Evolutionary conservation across 1,284 basidiomycete genomes (phyloP).

Genomic region (Dichomitus squalens): DNA sequence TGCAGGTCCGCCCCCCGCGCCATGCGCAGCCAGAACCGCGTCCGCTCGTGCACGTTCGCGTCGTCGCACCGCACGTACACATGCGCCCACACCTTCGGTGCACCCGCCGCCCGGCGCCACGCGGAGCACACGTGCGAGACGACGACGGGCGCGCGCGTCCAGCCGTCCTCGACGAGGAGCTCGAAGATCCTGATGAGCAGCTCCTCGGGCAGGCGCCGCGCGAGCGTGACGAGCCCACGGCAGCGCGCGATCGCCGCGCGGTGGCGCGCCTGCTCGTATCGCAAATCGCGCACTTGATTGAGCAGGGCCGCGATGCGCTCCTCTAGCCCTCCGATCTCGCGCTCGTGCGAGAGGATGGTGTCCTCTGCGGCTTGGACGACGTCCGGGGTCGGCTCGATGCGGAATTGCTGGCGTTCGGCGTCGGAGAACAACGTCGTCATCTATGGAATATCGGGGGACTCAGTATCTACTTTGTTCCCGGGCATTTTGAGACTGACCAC

Average conservation of each 20-base stretch:
- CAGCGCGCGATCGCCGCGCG: slow-evolving; percentile 45
- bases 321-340: slow-evolving; percentile 43
- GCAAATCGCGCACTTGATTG: slow-evolving; percentile 44
- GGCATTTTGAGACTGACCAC: neutral
- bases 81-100: slow-evolving; percentile 60
- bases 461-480: neutral
- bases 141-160: slow-evolving; percentile 56
- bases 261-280: slow-evolving; percentile 42
- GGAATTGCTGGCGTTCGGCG: slow-evolving; percentile 19
- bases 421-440: slow-evolving; percentile 3
- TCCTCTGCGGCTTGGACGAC: slow-evolving; percentile 33
- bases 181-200: slow-evolving; percentile 58
- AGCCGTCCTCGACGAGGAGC: slow-evolving; percentile 50
- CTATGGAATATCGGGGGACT: neutral
- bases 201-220: slow-evolving; percentile 56
- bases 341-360: slow-evolving; percentile 44
- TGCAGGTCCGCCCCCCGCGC: slow-evolving; percentile 43
- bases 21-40: slow-evolving; percentile 52
- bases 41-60: slow-evolving; percentile 44
- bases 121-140: slow-evolving; percentile 62
- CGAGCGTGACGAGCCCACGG: slow-evolving; percentile 55
- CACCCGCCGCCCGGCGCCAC: slow-evolving; percentile 56
- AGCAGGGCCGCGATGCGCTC: slow-evolving; percentile 44
- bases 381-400: slow-evolving; percentile 31
- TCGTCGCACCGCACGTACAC: slow-evolving; percentile 54